These are phyloP conservation scores for Talaromyces verruculosus DNA, from an alignment of 2,329 filamentous ascomycete genomes.

Conservation along the genomic window DNA sequence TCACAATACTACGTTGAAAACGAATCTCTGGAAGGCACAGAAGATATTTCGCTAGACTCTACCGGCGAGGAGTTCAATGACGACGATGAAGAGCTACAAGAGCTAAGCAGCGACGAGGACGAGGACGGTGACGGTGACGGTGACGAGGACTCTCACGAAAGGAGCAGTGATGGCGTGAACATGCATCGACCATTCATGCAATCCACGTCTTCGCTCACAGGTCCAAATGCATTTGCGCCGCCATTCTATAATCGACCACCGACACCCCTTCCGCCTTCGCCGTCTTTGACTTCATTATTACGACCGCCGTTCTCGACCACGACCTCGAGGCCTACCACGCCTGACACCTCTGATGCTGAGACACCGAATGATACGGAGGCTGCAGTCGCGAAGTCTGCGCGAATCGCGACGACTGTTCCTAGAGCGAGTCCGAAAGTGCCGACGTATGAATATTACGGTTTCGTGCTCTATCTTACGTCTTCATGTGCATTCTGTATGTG, in stretches of 20 bases:
- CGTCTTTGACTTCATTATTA: constrained; percentile 86
- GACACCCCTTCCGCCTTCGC: constrained; percentile 87
- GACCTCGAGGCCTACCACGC: constrained; percentile 87
- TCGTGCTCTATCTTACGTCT: constrained; percentile 90
- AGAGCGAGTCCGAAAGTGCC: constrained; percentile 89
- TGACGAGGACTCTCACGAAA: constrained; percentile 21
- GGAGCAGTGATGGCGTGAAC: constrained; percentile 2
- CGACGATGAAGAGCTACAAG: constrained; percentile 21
- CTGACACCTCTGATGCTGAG: constrained; percentile 87
- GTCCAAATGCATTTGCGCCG: constrained; percentile 61
- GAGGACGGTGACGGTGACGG: constrained; percentile 24
- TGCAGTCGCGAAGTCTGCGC: constrained; percentile 61
- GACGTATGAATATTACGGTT: constrained; percentile 99
- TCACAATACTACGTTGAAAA: constrained; percentile 47
- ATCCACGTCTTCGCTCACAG: constrained; percentile 43
- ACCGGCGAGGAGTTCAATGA: constrained; percentile 17
- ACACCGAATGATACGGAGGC: constrained; percentile 60
- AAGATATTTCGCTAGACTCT: constrained; percentile 16
- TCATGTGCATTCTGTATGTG: constrained; percentile 73
- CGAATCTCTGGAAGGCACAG: constrained; percentile 36
- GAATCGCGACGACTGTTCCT: constrained; percentile 65
- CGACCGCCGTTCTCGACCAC: constrained; percentile 65
- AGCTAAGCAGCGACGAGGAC: constrained; percentile 21
- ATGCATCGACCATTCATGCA: constrained; percentile 43
- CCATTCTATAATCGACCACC: constrained; percentile 98